Conservation (phyloP, 129 eudicot genomes). For the Lonicera japonica region DNA sequence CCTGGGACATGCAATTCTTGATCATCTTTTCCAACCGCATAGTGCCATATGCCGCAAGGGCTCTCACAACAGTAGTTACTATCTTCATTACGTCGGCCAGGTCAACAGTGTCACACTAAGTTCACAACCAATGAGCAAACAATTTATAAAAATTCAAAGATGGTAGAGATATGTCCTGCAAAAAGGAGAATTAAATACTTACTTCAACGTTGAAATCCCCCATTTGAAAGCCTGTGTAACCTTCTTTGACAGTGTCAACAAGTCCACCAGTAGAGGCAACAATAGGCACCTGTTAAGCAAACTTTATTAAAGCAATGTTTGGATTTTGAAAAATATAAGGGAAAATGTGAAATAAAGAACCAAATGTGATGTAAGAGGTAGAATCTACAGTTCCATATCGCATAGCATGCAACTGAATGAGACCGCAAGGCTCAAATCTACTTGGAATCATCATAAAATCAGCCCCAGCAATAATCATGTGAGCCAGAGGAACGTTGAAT, state of each 20-base stretch:
- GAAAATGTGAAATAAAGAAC: neutral
- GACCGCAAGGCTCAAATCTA: slow-evolving; percentile 67
- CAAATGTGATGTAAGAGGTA: neutral
- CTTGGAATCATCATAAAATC: slow-evolving; percentile 56
- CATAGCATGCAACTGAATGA: slow-evolving; percentile 60
- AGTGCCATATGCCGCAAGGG: slow-evolving; percentile 34
- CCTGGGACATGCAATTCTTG: slow-evolving; percentile 43
- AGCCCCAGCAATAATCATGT: slow-evolving; percentile 54
- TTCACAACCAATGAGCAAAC: slow-evolving; percentile 6
- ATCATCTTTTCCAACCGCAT: slow-evolving; percentile 33
- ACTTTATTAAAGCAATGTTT: neutral
- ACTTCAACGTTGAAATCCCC: slow-evolving; percentile 45
- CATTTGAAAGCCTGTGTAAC: slow-evolving; percentile 49
- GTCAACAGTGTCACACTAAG: slow-evolving; percentile 38
- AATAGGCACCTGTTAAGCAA: slow-evolving; percentile 32
- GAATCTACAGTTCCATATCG: slow-evolving; percentile 58
- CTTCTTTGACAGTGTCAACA: slow-evolving; percentile 50
- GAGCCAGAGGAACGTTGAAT: slow-evolving; percentile 51
- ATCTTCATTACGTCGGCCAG: slow-evolving; percentile 35
- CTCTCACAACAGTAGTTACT: slow-evolving; percentile 27
- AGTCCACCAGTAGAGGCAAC: slow-evolving; percentile 56
- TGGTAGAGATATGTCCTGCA: neutral
- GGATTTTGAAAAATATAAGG: no score
- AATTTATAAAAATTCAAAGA: neutral
- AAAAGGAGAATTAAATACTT: neutral